Conservation (phyloP, 1,284 basidiomycete genomes). For the Xerocomus nothofagi region DNA sequence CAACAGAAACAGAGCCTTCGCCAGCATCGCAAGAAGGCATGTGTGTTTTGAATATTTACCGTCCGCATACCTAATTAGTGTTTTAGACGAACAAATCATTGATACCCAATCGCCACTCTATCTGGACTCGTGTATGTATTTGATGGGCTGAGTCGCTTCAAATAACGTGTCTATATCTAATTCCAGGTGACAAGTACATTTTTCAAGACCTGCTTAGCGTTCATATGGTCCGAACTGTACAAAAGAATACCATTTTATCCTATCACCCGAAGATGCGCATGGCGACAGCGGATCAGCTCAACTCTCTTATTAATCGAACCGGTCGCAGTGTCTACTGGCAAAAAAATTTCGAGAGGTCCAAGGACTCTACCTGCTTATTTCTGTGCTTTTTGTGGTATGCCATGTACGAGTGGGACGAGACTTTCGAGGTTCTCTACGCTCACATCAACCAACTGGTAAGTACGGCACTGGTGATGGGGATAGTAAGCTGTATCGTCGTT, state of each 20-base stretch:
- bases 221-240: slow-evolving; percentile 45
- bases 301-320: slow-evolving; percentile 41
- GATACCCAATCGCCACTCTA: slow-evolving; percentile 34
- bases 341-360: slow-evolving; percentile 43
- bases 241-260: slow-evolving; percentile 48
- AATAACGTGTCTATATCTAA: slow-evolving; percentile 5
- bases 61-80: slow-evolving; percentile 4
- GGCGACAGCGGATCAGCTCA: slow-evolving; percentile 40
- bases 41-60: background rate
- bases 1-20: background rate
- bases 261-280: slow-evolving; percentile 40
- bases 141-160: background rate
- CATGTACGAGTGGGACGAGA: slow-evolving; percentile 58
- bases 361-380: slow-evolving; percentile 53
- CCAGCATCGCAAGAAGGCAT: slow-evolving; percentile 9
- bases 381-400: slow-evolving; percentile 55
- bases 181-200: slow-evolving; percentile 34
- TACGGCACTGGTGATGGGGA: background rate
- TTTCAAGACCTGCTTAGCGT: slow-evolving; percentile 49
- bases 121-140: slow-evolving; percentile 24
- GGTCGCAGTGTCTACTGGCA: slow-evolving; percentile 58
- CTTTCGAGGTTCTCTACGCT: slow-evolving; percentile 45
- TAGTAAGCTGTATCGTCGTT: background rate
- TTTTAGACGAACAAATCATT: slow-evolving; percentile 25
- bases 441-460: slow-evolving; percentile 47